These are phyloP conservation scores for Xerocomellus intermedius DNA, from an alignment of 768 basidiomycete species.

Conservation along the genomic window DNA sequence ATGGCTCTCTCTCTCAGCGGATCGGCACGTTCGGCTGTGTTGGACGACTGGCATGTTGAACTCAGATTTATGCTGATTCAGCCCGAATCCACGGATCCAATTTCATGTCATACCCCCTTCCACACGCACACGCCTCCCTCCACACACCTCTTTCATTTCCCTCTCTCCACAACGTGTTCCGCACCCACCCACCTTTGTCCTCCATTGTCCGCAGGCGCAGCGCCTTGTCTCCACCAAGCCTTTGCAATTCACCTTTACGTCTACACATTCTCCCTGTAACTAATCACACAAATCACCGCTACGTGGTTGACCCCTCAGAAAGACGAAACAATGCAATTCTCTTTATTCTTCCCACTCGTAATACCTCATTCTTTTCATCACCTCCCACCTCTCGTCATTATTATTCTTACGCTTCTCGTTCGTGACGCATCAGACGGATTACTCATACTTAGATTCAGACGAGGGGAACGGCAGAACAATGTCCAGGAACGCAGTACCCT, in stretches of 20 bases:
- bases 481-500: constrained; percentile 9
- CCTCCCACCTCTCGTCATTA: constrained; percentile 10
- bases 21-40: constrained; percentile 32
- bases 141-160: constrained; percentile 11
- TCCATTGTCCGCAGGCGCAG: constrained; percentile 17
- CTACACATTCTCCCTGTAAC: constrained; percentile 5
- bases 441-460: constrained; percentile 9
- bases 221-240: constrained; percentile 20
- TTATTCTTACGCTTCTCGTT: constrained; percentile 5
- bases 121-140: constrained; percentile 4
- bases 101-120: constrained; percentile 1
- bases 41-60: not conserved
- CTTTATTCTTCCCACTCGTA: not conserved
- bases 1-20: constrained; percentile 27
- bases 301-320: not conserved
- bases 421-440: not conserved
- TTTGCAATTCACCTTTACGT: constrained; percentile 16
- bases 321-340: constrained; percentile 4
- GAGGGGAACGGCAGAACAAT: constrained; percentile 1
- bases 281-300: constrained; percentile 15
- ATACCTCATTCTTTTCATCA: not conserved
- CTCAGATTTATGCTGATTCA: constrained; percentile 29
- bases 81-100: constrained; percentile 13
- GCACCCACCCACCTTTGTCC: not conserved
- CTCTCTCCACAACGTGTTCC: constrained; percentile 22